phyloP scores from a whole-genome alignment of 148 eudicot species.

The Hydrangea macrophylla region DNA sequence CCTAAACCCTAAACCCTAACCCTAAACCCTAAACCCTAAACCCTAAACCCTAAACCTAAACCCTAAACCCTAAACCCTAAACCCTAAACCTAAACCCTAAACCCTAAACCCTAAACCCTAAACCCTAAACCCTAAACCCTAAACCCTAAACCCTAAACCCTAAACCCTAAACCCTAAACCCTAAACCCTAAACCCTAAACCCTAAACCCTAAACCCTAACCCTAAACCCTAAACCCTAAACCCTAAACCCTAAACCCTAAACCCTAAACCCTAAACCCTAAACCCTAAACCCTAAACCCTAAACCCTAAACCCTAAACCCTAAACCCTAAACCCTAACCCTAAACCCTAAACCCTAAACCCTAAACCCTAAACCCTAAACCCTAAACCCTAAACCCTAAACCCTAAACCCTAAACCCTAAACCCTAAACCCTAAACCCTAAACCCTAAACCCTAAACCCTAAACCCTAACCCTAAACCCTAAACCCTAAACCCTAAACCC shows the following conservation, averaged over 20 bases:
- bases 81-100: background rate
- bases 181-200: conserved; percentile 12
- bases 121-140: background rate
- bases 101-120: background rate
- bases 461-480: conserved; percentile 9
- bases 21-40: background rate
- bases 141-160: conserved; percentile 11
- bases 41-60: conserved; percentile 1
- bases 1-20: background rate
- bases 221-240: conserved; percentile 15
- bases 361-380: conserved; percentile 5
- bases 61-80: conserved; percentile 8
- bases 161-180: conserved; percentile 8
- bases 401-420: conserved; percentile 10
- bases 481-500: conserved; percentile 14
- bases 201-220: conserved; percentile 3
- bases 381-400: background rate
- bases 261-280: conserved; percentile 12
- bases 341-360: conserved; percentile 11
- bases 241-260: conserved; percentile 12
- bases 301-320: conserved; percentile 12
- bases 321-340: conserved; percentile 16
- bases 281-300: conserved; percentile 7
- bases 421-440: conserved; percentile 15
- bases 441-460: conserved; percentile 14